Base-by-base conservation (phyloP, 139 green algal genomes). In the Chara braunii region DNA sequence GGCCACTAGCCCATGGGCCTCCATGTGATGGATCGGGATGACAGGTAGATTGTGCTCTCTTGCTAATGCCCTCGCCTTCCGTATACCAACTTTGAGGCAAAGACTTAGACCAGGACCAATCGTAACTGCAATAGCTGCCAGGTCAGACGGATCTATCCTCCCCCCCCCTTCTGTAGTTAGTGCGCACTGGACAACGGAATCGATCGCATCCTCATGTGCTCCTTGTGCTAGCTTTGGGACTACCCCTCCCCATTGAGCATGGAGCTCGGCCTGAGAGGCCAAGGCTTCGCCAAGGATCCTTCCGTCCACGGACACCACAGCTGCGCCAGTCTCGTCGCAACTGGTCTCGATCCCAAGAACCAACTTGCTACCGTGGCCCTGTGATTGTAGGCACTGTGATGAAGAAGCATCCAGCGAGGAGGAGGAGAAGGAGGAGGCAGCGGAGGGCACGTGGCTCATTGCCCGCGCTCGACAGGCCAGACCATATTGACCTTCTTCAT, bases 21-120 rank as follows among this genome's bases (percentile, higher is more conserved):
- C 93, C 91, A 99, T 96, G 77, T 99, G 93, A 62, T 99, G 93
- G 9, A 97, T 81, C 3, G 77, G 70, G 4, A 98, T 74, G 0
- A 98, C 62, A 0, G 86, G 86, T 12, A 95, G 53, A 2, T 55
- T 31, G 68, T 88, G 68, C 23, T 57, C 7, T 0, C 70, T 55
- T 0, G 87, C 81, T 9, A 98, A 48, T 12, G 76, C 37, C n/a
- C 81, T 72, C 12, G 93, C 93, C 74, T 95, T 94, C n/a, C 58
- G 52, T n/a, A 94, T 88, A 3, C 92, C 92, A 9, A 98, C 88
- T 66, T 51, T 45, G 4, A 98, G 76, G 78, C 93, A 99, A 33
- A 97, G 71, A 62, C 83, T 86, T 12, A 99, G 84, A 0, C 93
- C 93, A 0, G 93, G 92, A 2, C 93, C 93, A 1, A 96, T 66